Percentiles rank a stretch among this genome's conserved stretches.
Conservation (phyloP, 179 eudicot species). For the Camellia oleifera region DNA sequence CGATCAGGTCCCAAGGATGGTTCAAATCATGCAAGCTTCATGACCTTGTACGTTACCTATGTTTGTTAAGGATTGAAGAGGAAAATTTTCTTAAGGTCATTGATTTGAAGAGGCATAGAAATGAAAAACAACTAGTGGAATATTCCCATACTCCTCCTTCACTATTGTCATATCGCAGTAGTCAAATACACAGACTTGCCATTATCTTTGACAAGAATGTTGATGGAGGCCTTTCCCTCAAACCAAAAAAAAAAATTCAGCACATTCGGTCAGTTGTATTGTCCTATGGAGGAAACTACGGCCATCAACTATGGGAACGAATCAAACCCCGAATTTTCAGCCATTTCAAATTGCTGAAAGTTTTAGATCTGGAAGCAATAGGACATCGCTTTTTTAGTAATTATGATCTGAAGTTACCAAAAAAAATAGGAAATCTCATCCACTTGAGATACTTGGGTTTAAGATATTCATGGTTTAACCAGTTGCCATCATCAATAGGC, state of each 20-base stretch:
- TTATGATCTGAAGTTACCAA: not conserved
- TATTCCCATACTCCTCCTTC: not conserved
- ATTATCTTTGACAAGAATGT: not conserved
- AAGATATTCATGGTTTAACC: slow-evolving; percentile 20
- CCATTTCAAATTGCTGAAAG: slow-evolving; percentile 30
- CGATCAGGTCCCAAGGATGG: not conserved
- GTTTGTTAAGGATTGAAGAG: slow-evolving; percentile 19
- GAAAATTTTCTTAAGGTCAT: slow-evolving; percentile 19
- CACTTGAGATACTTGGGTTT: slow-evolving; percentile 36
- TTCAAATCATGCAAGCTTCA: slow-evolving; percentile 21
- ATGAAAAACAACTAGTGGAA: not conserved
- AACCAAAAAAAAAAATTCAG: not conserved
- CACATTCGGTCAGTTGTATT: not conserved
- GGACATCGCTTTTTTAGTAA: not conserved
- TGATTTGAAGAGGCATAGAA: not conserved
- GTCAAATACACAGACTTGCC: not conserved
- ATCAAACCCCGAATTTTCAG: not conserved
- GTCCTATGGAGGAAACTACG: not conserved
- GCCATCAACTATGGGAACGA: not conserved
- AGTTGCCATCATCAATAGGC: slow-evolving; percentile 24
- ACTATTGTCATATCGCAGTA: not conserved
- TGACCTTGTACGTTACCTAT: slow-evolving; percentile 19
- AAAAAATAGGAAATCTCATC: slow-evolving; percentile 20
- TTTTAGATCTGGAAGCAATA: slow-evolving; percentile 25
- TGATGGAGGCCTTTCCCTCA: not conserved